These are phyloP conservation scores for Helianthus tuberosus DNA, from an alignment of 129 eudicot species.

Conservation along the genomic window DNA sequence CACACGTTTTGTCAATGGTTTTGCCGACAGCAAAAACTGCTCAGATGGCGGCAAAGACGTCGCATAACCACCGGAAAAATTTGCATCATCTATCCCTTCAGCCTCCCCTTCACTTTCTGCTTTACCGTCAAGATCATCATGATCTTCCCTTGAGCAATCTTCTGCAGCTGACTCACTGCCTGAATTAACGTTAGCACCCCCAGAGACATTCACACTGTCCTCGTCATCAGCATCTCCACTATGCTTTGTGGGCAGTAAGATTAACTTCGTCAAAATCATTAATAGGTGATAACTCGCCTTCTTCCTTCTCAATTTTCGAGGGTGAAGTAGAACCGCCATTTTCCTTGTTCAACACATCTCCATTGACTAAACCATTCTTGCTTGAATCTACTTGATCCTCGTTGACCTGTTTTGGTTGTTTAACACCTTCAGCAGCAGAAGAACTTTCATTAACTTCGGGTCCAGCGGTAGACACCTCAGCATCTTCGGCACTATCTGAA, in stretches of 20 bases:
- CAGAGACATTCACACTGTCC: constrained; percentile 82
- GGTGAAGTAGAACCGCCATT: constrained; percentile 52
- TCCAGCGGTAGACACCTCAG: constrained; percentile 31
- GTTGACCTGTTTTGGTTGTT: constrained; percentile 47
- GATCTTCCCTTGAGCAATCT: constrained; percentile 76
- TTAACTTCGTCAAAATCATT: constrained; percentile 81
- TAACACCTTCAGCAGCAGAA: constrained; percentile 40
- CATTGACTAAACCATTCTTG: constrained; percentile 46
- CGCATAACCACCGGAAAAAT: constrained; percentile 51
- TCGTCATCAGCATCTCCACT: constrained; percentile 82
- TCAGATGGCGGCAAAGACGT: constrained; percentile 45
- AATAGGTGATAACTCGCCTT: constrained; percentile 92
- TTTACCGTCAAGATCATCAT: constrained; percentile 64
- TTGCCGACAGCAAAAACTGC: constrained; percentile 53
- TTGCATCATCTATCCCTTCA: constrained; percentile 64
- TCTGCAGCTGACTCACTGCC: constrained; percentile 95
- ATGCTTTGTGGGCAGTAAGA: constrained; percentile 35
- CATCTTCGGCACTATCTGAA: constrained; percentile 47
- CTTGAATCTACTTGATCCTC: constrained; percentile 49
- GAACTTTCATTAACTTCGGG: constrained; percentile 49
- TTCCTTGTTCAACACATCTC: constrained; percentile 47
- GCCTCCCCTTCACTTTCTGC: constrained; percentile 97
- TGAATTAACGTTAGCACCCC: constrained; percentile 67
- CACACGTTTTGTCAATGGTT: constrained; percentile 78
- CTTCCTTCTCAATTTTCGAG: constrained; percentile 85